Evolutionary conservation across 2,329 filamentous ascomycete species (phyloP), one percentile per base, ranked within the genome.

Genomic region (Penicillium brasilianum): DNA sequence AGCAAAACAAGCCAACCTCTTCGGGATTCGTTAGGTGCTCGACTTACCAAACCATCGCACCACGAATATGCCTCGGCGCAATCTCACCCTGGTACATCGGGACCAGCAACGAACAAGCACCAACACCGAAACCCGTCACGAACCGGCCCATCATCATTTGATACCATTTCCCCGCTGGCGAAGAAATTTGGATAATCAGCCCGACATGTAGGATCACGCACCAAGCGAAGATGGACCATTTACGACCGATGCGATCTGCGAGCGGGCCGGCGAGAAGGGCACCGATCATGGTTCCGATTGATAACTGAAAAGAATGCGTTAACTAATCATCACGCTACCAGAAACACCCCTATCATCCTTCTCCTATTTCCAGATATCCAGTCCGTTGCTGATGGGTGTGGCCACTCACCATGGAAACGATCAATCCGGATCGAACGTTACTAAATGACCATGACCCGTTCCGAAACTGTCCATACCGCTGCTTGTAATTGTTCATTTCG

Each of bases 61-160:
- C 80, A 64, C 80, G 79, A 55, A 82, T 77, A 43, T 81, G 76
- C 55, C 78, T 71, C 11, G 80, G 80, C 14, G 76, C 74, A 51
- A 77, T 79, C 67, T 82, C 80, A 62, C 78, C 76, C 57, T 80
- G 78, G 64, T 80, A 81, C 78, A 82, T 80, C 1, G 80, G 80
- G 0, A 81, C 79, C 9, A 81, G 59, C 16, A 81, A 66, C 25
- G 75, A 78, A 58, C 80, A 76, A 7, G 76, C 76, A 57, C 80
- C 80, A 2, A 82, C 79, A 30, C 80, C 80, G 3, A 81, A 71
- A 61, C 80, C 80, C 20, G 79, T 78, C 2, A 81, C 65, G 61
- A 78, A 75, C 25, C 80, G 76, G 9, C 79, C 80, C 60, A 81
- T 72, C 60, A 77, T 77, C 58, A 80, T 69, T 64, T 81, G 77